phyloP scores from a whole-genome alignment of 441 rosid genomes.

The Rhodomyrtus psidioides region DNA sequence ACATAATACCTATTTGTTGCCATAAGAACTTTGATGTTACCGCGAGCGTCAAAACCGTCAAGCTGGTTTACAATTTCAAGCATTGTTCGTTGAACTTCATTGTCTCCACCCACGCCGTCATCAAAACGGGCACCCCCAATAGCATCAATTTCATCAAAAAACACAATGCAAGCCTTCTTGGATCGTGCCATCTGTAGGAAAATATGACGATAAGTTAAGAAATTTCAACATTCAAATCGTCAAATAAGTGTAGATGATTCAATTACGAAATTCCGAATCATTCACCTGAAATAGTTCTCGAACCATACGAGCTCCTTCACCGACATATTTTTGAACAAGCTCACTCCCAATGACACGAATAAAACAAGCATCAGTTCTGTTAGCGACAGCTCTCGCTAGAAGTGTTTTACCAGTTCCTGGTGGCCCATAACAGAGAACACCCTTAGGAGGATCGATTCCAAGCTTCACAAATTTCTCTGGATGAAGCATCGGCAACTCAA shows the following conservation, averaged over 20 bases:
- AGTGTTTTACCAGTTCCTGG: slow-evolving; percentile 98
- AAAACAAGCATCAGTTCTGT: slow-evolving; percentile 97
- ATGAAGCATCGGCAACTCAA: slow-evolving; percentile 98
- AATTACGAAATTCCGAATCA: background rate
- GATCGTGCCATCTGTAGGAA: slow-evolving; percentile 80
- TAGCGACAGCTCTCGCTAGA: slow-evolving; percentile 95
- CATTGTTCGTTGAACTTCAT: slow-evolving; percentile 97
- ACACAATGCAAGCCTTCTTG: slow-evolving; percentile 95
- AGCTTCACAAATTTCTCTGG: slow-evolving; percentile 98
- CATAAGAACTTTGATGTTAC: slow-evolving; percentile 96
- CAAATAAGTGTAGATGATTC: background rate
- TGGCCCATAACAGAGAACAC: slow-evolving; percentile 97
- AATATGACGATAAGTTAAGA: background rate
- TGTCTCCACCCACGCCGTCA: slow-evolving; percentile 97
- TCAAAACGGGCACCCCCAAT: slow-evolving; percentile 99
- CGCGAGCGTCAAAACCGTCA: slow-evolving; percentile 98
- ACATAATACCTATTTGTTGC: slow-evolving; percentile 74
- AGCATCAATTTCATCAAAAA: slow-evolving; percentile 95
- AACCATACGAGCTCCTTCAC: slow-evolving; percentile 99
- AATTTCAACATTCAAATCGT: background rate
- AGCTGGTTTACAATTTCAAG: slow-evolving; percentile 98
- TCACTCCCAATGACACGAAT: slow-evolving; percentile 98
- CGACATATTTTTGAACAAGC: slow-evolving; percentile 97
- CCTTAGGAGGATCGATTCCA: slow-evolving; percentile 99
- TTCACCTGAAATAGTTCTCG: slow-evolving; percentile 91